These are phyloP conservation scores for Calocera viscosa DNA, from an alignment of 768 basidiomycete genomes.

Conservation along the genomic window DNA sequence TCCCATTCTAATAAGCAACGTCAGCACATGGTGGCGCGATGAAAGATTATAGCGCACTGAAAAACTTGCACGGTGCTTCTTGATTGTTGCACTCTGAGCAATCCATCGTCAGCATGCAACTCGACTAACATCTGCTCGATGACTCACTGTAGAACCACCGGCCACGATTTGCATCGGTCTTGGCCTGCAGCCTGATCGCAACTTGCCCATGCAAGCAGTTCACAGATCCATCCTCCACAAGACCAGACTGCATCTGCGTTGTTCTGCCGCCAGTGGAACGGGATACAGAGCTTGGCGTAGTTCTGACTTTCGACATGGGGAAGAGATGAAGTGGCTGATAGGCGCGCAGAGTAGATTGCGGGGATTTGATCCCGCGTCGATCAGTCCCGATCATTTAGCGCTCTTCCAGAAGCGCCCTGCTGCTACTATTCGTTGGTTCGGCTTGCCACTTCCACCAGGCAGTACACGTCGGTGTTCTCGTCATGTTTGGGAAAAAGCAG, in stretches of 20 bases:
- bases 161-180: neutral
- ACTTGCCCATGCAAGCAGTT: neutral
- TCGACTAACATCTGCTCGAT: neutral
- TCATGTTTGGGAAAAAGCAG: too few species aligned
- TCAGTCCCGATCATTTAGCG: too few species aligned
- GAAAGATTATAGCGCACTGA: neutral
- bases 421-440: too few species aligned
- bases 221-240: neutral
- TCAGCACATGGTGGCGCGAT: neutral
- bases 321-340: too few species aligned
- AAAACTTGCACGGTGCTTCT: neutral
- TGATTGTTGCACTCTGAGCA: neutral
- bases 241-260: neutral
- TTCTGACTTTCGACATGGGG: neutral
- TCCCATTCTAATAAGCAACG: neutral
- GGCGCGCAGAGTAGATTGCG: too few species aligned
- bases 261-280: neutral
- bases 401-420: too few species aligned
- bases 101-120: neutral
- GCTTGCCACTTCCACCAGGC: too few species aligned
- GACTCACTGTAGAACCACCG: conserved; percentile 1
- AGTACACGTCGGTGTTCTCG: too few species aligned
- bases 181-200: neutral
- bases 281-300: neutral
- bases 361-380: too few species aligned